Conservation (phyloP, 1,139 yeast species). For the Pichia sp. region DNA sequence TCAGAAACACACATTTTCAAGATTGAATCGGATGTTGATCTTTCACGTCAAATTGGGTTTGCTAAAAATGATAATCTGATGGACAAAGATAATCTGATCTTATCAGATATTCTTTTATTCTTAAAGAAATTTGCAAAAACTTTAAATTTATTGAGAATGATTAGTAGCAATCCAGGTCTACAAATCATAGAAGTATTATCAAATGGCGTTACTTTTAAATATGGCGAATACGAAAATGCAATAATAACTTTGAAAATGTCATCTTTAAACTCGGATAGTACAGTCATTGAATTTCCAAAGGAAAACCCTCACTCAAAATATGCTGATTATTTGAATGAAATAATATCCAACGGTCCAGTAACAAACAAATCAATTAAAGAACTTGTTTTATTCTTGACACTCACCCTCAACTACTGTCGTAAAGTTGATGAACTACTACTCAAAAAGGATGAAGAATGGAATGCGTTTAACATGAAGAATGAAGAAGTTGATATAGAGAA, state of each 20-base stretch:
- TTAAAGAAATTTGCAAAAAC: conserved; percentile 24
- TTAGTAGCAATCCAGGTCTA: conserved; percentile 23
- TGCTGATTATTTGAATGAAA: conserved; percentile 19
- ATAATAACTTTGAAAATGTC: conserved; percentile 21
- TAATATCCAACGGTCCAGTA: conserved; percentile 6
- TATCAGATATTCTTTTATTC: conserved; percentile 21
- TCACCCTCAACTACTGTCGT: conserved; percentile 25
- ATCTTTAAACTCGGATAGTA: conserved; percentile 11
- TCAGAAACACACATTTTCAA: conserved; percentile 24
- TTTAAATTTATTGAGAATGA: conserved; percentile 24
- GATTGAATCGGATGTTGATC: conserved; percentile 23
- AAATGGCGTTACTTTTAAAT: conserved; percentile 25
- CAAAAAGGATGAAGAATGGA: background rate
- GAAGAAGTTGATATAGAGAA: conserved; percentile 8
- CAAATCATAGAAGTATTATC: conserved; percentile 24
- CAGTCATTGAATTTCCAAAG: conserved; percentile 23
- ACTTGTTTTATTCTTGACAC: conserved; percentile 24
- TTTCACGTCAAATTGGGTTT: conserved; percentile 17
- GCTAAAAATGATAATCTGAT: background rate
- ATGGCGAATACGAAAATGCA: conserved; percentile 24
- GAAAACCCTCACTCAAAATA: conserved; percentile 25
- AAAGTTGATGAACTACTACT: background rate
- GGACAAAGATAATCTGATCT: conserved; percentile 12
- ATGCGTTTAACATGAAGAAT: conserved; percentile 15
- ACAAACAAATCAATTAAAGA: conserved; percentile 18